Base-by-base conservation (phyloP, 805 yeast species). In the Zygotorulaspora chibaensis region DNA sequence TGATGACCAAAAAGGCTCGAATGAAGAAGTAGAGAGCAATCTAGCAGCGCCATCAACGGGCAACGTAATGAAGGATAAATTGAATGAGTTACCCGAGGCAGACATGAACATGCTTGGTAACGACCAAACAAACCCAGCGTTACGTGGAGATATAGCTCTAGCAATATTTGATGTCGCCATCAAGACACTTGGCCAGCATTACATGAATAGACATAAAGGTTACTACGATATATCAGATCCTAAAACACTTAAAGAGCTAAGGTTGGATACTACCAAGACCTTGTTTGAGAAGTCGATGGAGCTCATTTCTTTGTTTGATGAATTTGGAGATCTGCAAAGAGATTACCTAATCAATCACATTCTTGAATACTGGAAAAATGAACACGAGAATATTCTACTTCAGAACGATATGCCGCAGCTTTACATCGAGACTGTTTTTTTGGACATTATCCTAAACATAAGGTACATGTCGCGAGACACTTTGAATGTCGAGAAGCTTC, bases 31-130 rank as follows among this genome's bases (percentile, higher is more conserved):
- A 10, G 66, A 57, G 3, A 68, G 67, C 27, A 75, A 73, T 46
- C 74, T 77, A 42, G 68, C 62, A 35, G 68, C 75, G 20, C 81
- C 80, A 25, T 73, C 70, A 7, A 69, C 74, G 8, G 75, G 74
- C 18, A 87, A 81, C 41, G 75, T 73, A 10, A 56, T 81, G 63
- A 80, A 80, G 52, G 79, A 77, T 46, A 79, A 80, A 56, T 72
- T 90, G 59, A 80, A 82, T 46, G 76, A 77, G 42, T 73, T 90
- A 51, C 96, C 97, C 0, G 96, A 89, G 52, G 86, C 89, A 27
- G 93, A 89, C 60, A 74, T 87, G 71, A 83, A 81, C 57, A 81
- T 87, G 74, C 72, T 90, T 54, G 97, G 96, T 20, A 81, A 81
- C 51, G 82, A 84, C n/a, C 95, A 87, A 40, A 79, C 87, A 20